These are phyloP conservation scores for Thalassiosira livingstoniorum DNA, from an alignment of 352 stramenopile species.

Conservation along the genomic window DNA sequence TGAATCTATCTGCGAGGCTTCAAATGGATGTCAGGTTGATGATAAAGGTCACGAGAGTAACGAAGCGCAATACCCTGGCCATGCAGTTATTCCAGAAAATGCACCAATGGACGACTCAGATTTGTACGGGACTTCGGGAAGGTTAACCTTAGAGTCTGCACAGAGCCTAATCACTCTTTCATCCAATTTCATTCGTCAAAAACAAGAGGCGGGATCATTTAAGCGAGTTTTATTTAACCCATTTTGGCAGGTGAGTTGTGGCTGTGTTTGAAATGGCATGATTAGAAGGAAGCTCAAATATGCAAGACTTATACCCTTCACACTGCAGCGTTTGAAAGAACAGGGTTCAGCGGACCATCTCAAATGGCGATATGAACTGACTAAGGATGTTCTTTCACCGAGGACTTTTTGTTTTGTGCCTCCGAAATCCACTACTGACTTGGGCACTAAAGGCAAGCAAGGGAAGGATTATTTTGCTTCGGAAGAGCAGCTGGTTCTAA, in stretches of 20 bases:
- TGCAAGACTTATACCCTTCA: no score
- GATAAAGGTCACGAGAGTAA: neutral
- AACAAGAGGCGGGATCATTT: slow-evolving; percentile 44
- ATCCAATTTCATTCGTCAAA: slow-evolving; percentile 37
- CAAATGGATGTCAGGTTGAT: neutral
- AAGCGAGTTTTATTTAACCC: slow-evolving; percentile 34
- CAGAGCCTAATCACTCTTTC: no score
- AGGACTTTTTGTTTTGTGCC: slow-evolving; percentile 55
- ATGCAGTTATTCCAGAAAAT: neutral
- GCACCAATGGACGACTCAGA: slow-evolving; percentile 49
- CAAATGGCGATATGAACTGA: slow-evolving; percentile 55
- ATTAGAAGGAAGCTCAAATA: no score
- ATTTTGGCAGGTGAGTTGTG: no score
- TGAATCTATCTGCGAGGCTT: neutral
- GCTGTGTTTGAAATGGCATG: no score
- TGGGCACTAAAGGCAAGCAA: slow-evolving; percentile 40
- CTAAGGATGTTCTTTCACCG: slow-evolving; percentile 19
- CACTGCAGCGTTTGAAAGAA: slow-evolving; percentile 53
- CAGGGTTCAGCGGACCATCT: slow-evolving; percentile 30
- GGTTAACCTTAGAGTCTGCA: slow-evolving; percentile 40
- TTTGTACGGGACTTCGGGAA: slow-evolving; percentile 34
- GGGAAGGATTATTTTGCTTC: slow-evolving; percentile 59
- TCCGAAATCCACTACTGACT: slow-evolving; percentile 23
- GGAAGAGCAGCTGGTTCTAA: slow-evolving; percentile 54
- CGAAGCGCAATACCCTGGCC: neutral